Conservation (phyloP, 176 grass and related monocot species). For the Puccinellia tenuiflora region DNA sequence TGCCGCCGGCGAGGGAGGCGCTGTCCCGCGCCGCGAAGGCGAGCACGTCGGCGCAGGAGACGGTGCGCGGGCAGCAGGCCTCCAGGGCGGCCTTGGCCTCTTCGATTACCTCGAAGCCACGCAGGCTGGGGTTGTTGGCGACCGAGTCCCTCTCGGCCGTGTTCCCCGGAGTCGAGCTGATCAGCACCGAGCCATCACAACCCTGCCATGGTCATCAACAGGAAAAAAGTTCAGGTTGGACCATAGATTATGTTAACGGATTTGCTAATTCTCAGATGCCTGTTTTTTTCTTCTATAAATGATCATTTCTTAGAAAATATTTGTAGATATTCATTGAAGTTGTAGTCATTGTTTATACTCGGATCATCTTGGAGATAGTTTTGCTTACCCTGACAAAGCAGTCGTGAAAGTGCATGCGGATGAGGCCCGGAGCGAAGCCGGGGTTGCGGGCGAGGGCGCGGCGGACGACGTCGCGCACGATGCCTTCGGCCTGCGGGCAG, state of each 20-base stretch:
- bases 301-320: no score
- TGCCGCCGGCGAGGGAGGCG: slow-evolving; percentile 20
- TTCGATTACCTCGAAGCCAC: slow-evolving; percentile 47
- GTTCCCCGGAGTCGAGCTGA: slow-evolving; percentile 35
- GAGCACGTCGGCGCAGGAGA: slow-evolving; percentile 60
- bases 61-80: slow-evolving; percentile 38
- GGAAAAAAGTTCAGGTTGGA: neutral
- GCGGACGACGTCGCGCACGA: slow-evolving; percentile 53
- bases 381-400: slow-evolving; percentile 59
- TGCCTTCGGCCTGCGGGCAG: slow-evolving; percentile 55
- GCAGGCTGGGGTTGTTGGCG: slow-evolving; percentile 50
- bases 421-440: slow-evolving; percentile 43
- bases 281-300: no score
- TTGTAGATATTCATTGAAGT: no score
- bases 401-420: slow-evolving; percentile 87
- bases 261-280: no score
- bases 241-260: no score
- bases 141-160: slow-evolving; percentile 26
- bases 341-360: no score
- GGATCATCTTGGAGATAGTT: no score
- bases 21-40: slow-evolving; percentile 50
- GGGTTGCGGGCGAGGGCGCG: slow-evolving; percentile 17
- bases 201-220: slow-evolving; percentile 1
- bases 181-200: slow-evolving; percentile 46
- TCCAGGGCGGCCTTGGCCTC: slow-evolving; percentile 50